Conservation (phyloP, 768 basidiomycete genomes). For the Suillus fuscotomentosus region DNA sequence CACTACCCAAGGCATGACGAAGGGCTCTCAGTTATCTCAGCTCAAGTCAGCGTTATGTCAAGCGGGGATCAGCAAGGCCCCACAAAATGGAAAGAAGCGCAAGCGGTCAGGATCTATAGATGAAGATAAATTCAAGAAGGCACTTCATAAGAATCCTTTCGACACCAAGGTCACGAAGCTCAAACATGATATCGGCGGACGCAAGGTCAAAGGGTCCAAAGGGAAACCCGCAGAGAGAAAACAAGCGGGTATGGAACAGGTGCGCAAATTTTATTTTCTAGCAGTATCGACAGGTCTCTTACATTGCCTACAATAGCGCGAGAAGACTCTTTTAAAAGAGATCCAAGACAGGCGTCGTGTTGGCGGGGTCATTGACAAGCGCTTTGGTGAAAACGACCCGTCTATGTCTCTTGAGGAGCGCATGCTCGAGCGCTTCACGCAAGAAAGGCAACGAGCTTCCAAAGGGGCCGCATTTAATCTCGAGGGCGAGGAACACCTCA, state of each 20-base stretch:
- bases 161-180: constrained; percentile 90
- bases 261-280: background rate
- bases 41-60: constrained; percentile 82
- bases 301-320: constrained; percentile 1
- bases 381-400: constrained; percentile 95
- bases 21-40: constrained; percentile 88
- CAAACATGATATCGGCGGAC: constrained; percentile 90
- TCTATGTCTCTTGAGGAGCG: constrained; percentile 93
- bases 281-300: background rate
- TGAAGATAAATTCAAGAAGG: constrained; percentile 79
- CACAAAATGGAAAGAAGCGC: constrained; percentile 62
- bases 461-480: constrained; percentile 83
- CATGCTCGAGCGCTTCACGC: constrained; percentile 95
- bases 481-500: constrained; percentile 88
- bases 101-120: constrained; percentile 60
- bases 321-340: constrained; percentile 76
- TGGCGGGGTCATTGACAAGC: constrained; percentile 88
- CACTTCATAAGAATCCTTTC: constrained; percentile 70
- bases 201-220: constrained; percentile 77
- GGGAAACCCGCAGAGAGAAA: constrained; percentile 81
- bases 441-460: constrained; percentile 77
- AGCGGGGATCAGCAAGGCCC: constrained; percentile 70
- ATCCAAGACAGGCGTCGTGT: constrained; percentile 76
- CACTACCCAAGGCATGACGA: constrained; percentile 48
- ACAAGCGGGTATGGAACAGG: background rate